Percentiles rank a stretch among this genome's conserved stretches.
Conservation (phyloP, 768 basidiomycete genomes). For the Collybiopsis luxurians region DNA sequence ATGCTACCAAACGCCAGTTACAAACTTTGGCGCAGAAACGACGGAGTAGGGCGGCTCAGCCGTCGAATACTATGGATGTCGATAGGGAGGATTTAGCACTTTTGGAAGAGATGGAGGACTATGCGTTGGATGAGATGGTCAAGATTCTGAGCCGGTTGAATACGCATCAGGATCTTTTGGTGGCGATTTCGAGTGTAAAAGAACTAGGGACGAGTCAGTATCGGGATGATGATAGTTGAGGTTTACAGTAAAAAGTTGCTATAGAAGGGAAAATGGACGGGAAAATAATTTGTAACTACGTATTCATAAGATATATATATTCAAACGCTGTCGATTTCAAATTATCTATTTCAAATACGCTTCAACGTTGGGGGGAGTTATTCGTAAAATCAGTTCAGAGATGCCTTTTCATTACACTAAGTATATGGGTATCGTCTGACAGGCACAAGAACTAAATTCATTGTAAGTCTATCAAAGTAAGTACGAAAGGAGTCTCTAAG, state of each 20-base stretch:
- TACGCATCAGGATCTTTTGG: conserved; percentile 52
- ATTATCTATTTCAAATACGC: no score
- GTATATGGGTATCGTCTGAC: no score
- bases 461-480: no score
- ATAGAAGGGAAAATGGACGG: not conserved
- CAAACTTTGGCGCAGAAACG: conserved; percentile 67
- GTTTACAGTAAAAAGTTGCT: conserved; percentile 10
- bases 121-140: conserved; percentile 76
- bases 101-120: conserved; percentile 82
- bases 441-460: no score
- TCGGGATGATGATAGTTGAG: conserved; percentile 36
- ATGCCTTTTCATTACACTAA: no score
- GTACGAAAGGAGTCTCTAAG: no score
- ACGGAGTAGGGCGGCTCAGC: conserved; percentile 46
- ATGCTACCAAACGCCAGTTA: conserved; percentile 72
- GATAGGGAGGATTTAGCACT: conserved; percentile 70
- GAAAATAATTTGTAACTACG: not conserved
- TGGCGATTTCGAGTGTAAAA: conserved; percentile 70
- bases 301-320: no score
- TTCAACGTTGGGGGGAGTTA: no score
- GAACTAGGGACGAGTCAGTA: conserved; percentile 59
- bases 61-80: conserved; percentile 29
- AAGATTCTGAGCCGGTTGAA: conserved; percentile 60
- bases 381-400: no score
- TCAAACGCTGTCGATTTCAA: no score